Base-by-base conservation (phyloP, 768 basidiomycete genomes). In the Serpula lacrymans region DNA sequence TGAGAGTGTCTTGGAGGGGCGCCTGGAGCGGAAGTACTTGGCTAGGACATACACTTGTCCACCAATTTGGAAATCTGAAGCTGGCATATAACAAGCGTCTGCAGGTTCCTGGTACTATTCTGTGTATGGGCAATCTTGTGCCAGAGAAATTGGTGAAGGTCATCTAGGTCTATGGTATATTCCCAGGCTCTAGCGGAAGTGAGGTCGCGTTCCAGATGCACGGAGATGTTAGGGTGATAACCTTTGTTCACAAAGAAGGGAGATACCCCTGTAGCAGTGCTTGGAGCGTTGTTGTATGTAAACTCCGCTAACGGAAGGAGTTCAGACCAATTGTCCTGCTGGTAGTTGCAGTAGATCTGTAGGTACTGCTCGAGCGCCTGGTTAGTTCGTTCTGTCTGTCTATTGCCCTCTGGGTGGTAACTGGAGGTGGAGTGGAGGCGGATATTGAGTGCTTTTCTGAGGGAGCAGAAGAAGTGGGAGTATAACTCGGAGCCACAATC, bases 301-400 rank as follows among this genome's bases (percentile, higher is more conserved):
- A 65, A 67, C 33, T 67, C 58, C 0, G 62, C 52, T 11, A 53
- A 46, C n/a, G 55, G 43, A 1, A 68, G 39, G 39, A 53, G 58
- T 7, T 58, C 43, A 0, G 54, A 48, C 65, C 63, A 67, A 34
- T 67, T 64, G 49, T 55, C 51, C 44, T 65, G 63, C 18, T 50
- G 41, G 25, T 57, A 51, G 36, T 54, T 55, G 32, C 49, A 37
- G 38, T 60, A 66, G 10, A 58, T 42, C 3, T 42, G 37, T 6
- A 64, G 49, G 41, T 59, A 64, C 32, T 59, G 48, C 39, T 62
- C 57, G 2, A 63, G 18, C 34, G 55, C 51, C 33, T 62, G 56
- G 41, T 60, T 62, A n/a, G 47, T 41, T 10, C 45, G 43, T 43
- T 67, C 52, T 4, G 65, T 68, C 14, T 29, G 27, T 29, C 27